Evolutionary conservation across 1,284 basidiomycete species (phyloP).

Genomic region (Ganoderma boninense): DNA sequence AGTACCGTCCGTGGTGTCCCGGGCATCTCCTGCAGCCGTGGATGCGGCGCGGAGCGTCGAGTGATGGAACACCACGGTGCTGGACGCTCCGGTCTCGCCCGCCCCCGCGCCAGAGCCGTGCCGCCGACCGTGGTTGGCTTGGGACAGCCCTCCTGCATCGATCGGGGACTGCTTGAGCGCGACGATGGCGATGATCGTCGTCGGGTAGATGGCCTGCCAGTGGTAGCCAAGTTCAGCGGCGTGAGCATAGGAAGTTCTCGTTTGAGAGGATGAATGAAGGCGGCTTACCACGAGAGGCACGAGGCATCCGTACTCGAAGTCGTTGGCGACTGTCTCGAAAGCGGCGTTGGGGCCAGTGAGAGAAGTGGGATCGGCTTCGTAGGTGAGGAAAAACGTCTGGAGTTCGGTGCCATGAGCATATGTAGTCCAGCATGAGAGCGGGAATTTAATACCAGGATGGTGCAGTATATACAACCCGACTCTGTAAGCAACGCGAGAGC

Average conservation of each 20-base stretch:
- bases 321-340: not conserved
- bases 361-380: too few relatives aligned
- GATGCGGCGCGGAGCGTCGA: too few relatives aligned
- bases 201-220: not conserved
- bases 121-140: not conserved
- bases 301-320: not conserved
- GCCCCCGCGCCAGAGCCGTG: not conserved
- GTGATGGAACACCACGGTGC: not conserved
- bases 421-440: not conserved
- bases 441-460: not conserved
- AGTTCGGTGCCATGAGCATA: too few relatives aligned
- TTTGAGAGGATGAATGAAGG: not conserved
- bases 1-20: too few relatives aligned
- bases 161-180: not conserved
- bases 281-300: not conserved
- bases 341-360: too few relatives aligned
- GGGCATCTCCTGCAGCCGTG: too few relatives aligned
- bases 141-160: not conserved
- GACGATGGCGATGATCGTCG: not conserved
- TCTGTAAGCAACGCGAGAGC: conserved; percentile 1
- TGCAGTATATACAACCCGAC: conserved; percentile 6
- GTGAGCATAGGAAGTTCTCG: not conserved
- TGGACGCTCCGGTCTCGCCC: not conserved
- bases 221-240: not conserved
- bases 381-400: not conserved